phyloP scores from a whole-genome alignment of 495 filamentous ascomycete species.

The Hypoxylon crocopeplum region DNA sequence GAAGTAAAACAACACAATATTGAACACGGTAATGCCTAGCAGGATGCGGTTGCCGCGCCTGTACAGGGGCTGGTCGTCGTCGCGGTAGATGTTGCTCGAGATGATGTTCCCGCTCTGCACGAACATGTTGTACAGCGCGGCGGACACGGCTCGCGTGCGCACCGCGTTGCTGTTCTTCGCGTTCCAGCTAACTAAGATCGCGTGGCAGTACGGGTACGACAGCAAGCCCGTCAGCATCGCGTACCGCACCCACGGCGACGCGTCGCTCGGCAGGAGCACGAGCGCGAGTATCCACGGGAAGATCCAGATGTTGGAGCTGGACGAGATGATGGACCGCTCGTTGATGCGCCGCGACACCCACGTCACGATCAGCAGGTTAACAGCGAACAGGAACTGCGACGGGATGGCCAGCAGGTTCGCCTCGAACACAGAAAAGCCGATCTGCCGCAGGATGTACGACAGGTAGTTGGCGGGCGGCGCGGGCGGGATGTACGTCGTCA shows the following conservation, averaged over 20 bases:
- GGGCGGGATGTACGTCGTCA: constrained; percentile 60
- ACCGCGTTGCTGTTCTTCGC: constrained; percentile 67
- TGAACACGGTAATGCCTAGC: constrained; percentile 52
- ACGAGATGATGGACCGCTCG: constrained; percentile 60
- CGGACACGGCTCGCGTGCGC: constrained; percentile 66
- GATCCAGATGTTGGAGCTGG: constrained; percentile 61
- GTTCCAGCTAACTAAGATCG: constrained; percentile 66
- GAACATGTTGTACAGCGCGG: constrained; percentile 57
- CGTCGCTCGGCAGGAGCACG: constrained; percentile 45
- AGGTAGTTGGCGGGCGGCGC: constrained; percentile 54
- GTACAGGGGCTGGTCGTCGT: constrained; percentile 62
- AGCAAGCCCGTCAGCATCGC: constrained; percentile 58
- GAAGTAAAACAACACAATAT: constrained; percentile 43
- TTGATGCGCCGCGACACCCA: constrained; percentile 62
- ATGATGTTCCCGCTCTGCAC: constrained; percentile 59
- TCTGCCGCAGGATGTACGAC: constrained; percentile 54
- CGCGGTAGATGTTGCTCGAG: constrained; percentile 60
- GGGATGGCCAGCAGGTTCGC: constrained; percentile 63
- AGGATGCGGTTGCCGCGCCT: constrained; percentile 58
- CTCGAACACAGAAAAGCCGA: constrained; percentile 62
- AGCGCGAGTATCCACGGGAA: constrained; percentile 62
- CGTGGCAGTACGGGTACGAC: constrained; percentile 68
- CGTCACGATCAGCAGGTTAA: constrained; percentile 56
- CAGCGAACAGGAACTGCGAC: constrained; percentile 51
- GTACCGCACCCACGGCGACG: constrained; percentile 60